These are phyloP conservation scores for Baorangia bicolor DNA, from an alignment of 768 basidiomycete species.

Conservation along the genomic window DNA sequence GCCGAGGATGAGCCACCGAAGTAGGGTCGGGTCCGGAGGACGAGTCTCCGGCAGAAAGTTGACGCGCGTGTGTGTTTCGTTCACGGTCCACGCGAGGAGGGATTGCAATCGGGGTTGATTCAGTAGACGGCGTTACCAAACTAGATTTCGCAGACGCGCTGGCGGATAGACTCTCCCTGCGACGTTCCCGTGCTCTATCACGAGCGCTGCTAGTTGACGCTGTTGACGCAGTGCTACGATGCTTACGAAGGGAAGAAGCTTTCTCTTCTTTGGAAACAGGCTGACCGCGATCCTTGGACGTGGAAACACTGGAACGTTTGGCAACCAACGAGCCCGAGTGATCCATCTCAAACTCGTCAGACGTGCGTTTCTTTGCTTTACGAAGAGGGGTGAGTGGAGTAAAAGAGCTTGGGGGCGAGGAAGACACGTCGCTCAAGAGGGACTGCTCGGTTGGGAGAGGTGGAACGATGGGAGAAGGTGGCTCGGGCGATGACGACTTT, in stretches of 20 bases:
- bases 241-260: constrained; percentile 51
- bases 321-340: constrained; percentile 59
- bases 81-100: constrained; percentile 28
- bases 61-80: constrained; percentile 54
- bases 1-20: constrained; percentile 51
- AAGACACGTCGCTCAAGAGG: constrained; percentile 28
- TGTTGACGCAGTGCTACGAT: constrained; percentile 67
- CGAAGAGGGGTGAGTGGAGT: constrained; percentile 40
- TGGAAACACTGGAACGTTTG: constrained; percentile 42
- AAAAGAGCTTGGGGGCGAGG: constrained; percentile 68
- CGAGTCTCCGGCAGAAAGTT: constrained; percentile 67
- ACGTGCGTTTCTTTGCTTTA: constrained; percentile 71
- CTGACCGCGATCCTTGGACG: constrained; percentile 27
- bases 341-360: constrained; percentile 82
- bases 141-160: constrained; percentile 40
- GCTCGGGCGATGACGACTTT: constrained; percentile 30
- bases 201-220: constrained; percentile 39
- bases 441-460: constrained; percentile 34
- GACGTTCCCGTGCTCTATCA: constrained; percentile 51
- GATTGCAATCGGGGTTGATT: constrained; percentile 25
- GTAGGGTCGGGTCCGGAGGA: constrained; percentile 51
- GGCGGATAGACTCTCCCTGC: constrained; percentile 47
- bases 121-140: constrained; percentile 6
- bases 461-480: constrained; percentile 28
- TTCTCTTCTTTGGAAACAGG: constrained; percentile 49